Evolutionary conservation across 2,329 filamentous ascomycete genomes (phyloP).

Genomic region (Penicillium decumbens): DNA sequence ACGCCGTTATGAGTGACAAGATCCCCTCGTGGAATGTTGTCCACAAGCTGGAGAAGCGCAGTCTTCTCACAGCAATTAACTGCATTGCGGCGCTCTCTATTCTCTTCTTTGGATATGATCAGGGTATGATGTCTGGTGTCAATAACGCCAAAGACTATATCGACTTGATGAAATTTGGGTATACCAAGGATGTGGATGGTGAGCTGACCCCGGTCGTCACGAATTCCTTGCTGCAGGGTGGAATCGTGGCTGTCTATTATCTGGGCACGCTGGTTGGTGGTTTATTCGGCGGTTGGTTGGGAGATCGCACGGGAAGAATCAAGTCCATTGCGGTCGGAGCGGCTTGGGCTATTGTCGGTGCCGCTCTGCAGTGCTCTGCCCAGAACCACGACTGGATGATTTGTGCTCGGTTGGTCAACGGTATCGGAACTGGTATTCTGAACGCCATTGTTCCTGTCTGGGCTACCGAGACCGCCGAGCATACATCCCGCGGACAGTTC

Average conservation of each 20-base stretch:
- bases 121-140: constrained; percentile 57
- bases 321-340: constrained; percentile 59
- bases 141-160: constrained; percentile 63
- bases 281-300: constrained; percentile 56
- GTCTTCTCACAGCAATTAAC: constrained; percentile 59
- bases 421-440: constrained; percentile 64
- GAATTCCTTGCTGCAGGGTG: constrained; percentile 58
- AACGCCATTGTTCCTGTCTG: constrained; percentile 68
- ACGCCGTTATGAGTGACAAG: constrained; percentile 33
- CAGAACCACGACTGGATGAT: constrained; percentile 68
- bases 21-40: constrained; percentile 48
- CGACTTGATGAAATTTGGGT: constrained; percentile 60
- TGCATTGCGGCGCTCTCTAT: constrained; percentile 61
- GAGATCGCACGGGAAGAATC: constrained; percentile 59
- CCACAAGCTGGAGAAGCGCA: constrained; percentile 52
- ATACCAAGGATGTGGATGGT: constrained; percentile 48
- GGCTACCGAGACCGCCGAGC: constrained; percentile 65
- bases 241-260: constrained; percentile 57
- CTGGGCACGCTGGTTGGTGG: constrained; percentile 61
- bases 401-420: constrained; percentile 58
- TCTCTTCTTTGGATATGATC: constrained; percentile 63
- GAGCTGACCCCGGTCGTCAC: constrained; percentile 52
- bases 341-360: constrained; percentile 57
- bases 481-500: constrained; percentile 64
- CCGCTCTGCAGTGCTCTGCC: constrained; percentile 60